A percentile compares a stretch with the other conserved stretches of the same genome.
Conservation (phyloP, 2,329 filamentous ascomycete species). For the Aureobasidium sp. region DNA sequence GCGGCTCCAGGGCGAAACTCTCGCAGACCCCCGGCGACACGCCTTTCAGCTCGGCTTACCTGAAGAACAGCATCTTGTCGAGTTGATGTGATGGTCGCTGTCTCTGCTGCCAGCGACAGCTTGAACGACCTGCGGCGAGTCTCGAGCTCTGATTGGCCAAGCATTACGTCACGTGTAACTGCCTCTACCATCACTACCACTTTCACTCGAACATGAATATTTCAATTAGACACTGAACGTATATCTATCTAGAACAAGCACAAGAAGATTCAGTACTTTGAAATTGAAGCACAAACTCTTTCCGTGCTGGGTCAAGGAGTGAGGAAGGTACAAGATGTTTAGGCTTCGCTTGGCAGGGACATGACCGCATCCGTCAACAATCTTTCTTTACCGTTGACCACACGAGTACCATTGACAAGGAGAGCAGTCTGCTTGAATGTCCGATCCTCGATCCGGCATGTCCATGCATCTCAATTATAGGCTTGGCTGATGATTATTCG, state of each 20-base stretch:
- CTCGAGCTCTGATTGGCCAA: background rate
- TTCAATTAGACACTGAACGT: background rate
- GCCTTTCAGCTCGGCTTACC: conserved; percentile 14
- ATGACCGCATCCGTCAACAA: background rate
- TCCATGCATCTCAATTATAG: background rate
- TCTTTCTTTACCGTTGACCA: background rate
- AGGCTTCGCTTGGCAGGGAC: conserved; percentile 1
- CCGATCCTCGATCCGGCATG: background rate
- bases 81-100: conserved; percentile 1
- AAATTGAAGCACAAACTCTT: background rate
- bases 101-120: background rate
- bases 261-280: background rate
- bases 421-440: background rate
- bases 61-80: conserved; percentile 26
- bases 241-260: background rate
- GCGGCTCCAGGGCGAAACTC: background rate
- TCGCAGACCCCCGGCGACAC: background rate
- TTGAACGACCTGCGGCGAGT: background rate
- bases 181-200: background rate
- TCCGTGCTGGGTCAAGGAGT: background rate
- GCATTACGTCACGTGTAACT: conserved; percentile 5
- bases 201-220: background rate
- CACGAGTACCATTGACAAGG: background rate
- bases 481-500: background rate
- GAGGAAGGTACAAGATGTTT: background rate